Percentiles rank a stretch among this genome's conserved stretches.
Conservation (phyloP, 495 filamentous ascomycete species). For the Parachaetomium inaequale region DNA sequence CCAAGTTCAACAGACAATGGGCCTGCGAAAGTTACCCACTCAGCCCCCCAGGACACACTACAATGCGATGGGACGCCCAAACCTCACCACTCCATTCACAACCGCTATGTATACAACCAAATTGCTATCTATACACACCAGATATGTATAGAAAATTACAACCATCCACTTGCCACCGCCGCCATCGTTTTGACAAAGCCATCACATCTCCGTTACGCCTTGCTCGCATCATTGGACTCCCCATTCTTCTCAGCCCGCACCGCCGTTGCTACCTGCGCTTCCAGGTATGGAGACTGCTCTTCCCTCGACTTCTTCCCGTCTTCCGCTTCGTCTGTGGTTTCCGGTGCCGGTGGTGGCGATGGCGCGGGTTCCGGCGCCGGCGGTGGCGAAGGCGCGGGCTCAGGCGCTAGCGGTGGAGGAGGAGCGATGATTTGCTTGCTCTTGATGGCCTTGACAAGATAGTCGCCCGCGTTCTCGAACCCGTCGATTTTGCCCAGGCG, state of each 20-base stretch:
- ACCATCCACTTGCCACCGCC: not conserved
- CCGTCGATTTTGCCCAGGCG: conserved; percentile 78
- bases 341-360: not conserved
- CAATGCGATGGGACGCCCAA: too few species aligned
- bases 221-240: not conserved
- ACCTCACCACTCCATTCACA: not conserved
- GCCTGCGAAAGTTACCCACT: too few species aligned
- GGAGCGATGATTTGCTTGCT: conserved; percentile 50
- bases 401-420: conserved; percentile 14
- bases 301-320: not conserved
- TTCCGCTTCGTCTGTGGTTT: not conserved
- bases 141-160: not conserved
- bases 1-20: too few species aligned
- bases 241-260: not conserved
- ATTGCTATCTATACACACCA: not conserved
- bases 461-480: conserved; percentile 64
- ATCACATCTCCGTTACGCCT: not conserved
- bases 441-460: conserved; percentile 64
- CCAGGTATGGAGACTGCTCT: not conserved
- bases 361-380: not conserved
- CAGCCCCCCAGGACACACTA: too few species aligned
- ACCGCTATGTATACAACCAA: not conserved
- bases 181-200: not conserved
- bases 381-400: not conserved
- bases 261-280: not conserved